Percentiles rank a stretch among this genome's conserved stretches.
Conservation (phyloP, 495 filamentous ascomycete genomes). For the Talaromyces ruber region DNA sequence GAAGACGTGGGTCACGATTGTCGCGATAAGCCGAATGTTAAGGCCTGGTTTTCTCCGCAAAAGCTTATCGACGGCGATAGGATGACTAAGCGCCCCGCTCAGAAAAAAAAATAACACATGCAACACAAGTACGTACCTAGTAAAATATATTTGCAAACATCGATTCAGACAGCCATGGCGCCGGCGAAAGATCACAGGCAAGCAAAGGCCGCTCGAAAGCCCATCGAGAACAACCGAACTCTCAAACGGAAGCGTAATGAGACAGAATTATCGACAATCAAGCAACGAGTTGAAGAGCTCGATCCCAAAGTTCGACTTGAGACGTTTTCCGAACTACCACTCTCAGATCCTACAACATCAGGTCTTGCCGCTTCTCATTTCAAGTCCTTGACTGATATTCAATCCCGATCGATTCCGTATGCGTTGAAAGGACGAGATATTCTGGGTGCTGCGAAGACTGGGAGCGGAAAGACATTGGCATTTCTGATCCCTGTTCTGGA, state of each 20-base stretch:
- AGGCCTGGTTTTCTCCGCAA: background rate
- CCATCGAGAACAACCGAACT: slow-evolving; percentile 15
- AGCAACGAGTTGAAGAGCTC: slow-evolving; percentile 40
- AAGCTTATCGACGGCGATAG: background rate
- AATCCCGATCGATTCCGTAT: slow-evolving; percentile 74
- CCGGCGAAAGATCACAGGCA: background rate
- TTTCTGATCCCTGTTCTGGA: slow-evolving; percentile 91
- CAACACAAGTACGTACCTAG: too few relatives aligned
- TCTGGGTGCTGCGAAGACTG: slow-evolving; percentile 93
- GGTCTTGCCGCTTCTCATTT: slow-evolving; percentile 85
- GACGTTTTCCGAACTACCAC: slow-evolving; percentile 70
- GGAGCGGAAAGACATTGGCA: slow-evolving; percentile 91
- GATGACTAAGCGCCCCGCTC: slow-evolving; percentile 4
- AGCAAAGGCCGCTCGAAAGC: background rate
- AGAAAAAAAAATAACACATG: slow-evolving; percentile 4
- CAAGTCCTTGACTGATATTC: slow-evolving; percentile 85
- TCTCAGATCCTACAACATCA: slow-evolving; percentile 72
- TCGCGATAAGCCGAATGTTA: slow-evolving; percentile 1
- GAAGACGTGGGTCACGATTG: background rate
- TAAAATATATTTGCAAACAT: background rate
- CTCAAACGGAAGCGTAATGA: slow-evolving; percentile 58
- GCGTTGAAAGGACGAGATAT: slow-evolving; percentile 84
- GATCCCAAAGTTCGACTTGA: slow-evolving; percentile 39
- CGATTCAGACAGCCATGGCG: background rate
- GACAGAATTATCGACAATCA: slow-evolving; percentile 34